Evolutionary conservation across 1,284 basidiomycete genomes (phyloP), one percentile per base, ranked within the genome.

Genomic region (Moniliophthora roreri): DNA sequence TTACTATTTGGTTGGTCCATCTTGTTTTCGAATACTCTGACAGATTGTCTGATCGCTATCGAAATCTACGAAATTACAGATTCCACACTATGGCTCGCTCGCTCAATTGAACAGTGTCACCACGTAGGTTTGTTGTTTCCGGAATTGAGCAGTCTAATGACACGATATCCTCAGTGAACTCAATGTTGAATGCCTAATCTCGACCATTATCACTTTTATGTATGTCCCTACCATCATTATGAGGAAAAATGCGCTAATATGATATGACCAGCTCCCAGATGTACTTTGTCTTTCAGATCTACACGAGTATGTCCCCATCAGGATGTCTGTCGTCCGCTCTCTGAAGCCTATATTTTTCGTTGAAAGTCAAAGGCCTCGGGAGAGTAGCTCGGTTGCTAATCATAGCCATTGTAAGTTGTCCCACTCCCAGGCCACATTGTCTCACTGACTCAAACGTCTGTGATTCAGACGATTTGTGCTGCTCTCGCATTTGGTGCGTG

Each of bases 221-320:
- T 72, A 23, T 39, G 67, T 59, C 13, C n/a, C 5, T 28, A 16
- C 36, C 11, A 23, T 23, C 16, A 8, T 26, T 20, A 40, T 18
- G 26, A 21, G n/a, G n/a, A 13, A 11, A 35, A 3, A 13, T 3
- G 39, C 23, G 23, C 26, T 18, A 16, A 2, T 41, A 26, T 48
- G 15, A 42, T 15, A 47, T 18, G 23, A 15, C 4, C 56, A 75
- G 75, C 24, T 76, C 75, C 7, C 74, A 77, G 53, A 59, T 68
- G 52, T 76, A 71, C 57, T 77, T 77, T 50, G 71, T 69, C 3
- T 65, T 68, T 42, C 75, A 77, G 58, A 59, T 77, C 3, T 66
- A 71, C 44, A 58, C 58, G 24, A 70, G 74, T 73, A 51, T 24
- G 63, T 32, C n/a, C n/a, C n/a, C n/a, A n/a, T n/a, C n/a, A n/a